phyloP scores from a whole-genome alignment of 768 basidiomycete species.

The Leccinum variicolor region DNA sequence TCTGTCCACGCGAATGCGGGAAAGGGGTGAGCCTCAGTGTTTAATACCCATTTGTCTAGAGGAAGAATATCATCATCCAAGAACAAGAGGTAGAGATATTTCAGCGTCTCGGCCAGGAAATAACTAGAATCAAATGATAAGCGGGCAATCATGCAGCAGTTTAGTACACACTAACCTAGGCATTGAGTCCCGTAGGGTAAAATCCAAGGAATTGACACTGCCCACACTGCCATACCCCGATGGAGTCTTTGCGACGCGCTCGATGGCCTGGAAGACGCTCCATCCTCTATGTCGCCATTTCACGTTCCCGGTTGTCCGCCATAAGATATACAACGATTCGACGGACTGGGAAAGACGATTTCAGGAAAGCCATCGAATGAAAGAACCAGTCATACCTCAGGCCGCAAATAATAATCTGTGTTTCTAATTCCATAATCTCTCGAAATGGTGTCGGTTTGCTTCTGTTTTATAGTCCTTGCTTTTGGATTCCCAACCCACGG shows the following conservation, averaged over 20 bases:
- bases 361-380: background rate
- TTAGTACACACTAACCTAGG: constrained; percentile 57
- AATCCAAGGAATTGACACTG: constrained; percentile 43
- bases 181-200: constrained; percentile 52
- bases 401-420: constrained; percentile 56
- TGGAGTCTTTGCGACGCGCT: constrained; percentile 53
- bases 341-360: constrained; percentile 46
- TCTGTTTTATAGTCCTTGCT: constrained; percentile 15
- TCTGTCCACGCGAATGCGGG: constrained; percentile 65
- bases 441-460: constrained; percentile 21
- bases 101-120: constrained; percentile 60
- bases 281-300: constrained; percentile 73
- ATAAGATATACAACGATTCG: constrained; percentile 70
- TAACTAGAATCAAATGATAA: constrained; percentile 31
- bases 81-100: constrained; percentile 74
- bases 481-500: constrained; percentile 28
- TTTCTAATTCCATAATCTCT: constrained; percentile 55
- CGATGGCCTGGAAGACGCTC: constrained; percentile 65
- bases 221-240: constrained; percentile 61
- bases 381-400: constrained; percentile 50
- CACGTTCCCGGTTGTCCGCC: constrained; percentile 62
- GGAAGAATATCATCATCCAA: constrained; percentile 57
- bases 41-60: constrained; percentile 56
- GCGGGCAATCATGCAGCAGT: background rate
- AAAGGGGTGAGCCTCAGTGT: constrained; percentile 76